phyloP scores from a whole-genome alignment of 1,284 basidiomycete species.

The Grifola frondosa region DNA sequence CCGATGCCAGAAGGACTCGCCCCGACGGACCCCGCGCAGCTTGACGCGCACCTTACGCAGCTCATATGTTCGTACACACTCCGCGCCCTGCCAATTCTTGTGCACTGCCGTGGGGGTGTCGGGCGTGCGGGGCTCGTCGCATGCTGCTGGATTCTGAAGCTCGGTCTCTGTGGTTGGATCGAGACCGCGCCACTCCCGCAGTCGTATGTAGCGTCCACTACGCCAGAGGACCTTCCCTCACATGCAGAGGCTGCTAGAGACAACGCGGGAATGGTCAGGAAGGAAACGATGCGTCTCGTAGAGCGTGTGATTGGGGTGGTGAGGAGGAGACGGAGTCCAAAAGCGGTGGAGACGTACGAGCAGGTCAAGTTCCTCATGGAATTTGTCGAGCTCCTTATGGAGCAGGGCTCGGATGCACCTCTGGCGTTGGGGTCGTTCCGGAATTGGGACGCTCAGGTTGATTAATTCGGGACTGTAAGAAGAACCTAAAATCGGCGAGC shows the following conservation, averaged over 20 bases:
- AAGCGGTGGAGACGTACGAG: slow-evolving; percentile 90
- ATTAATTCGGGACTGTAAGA: no score
- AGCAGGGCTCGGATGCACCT: neutral
- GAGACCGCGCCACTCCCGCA: slow-evolving; percentile 18
- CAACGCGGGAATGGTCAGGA: slow-evolving; percentile 28
- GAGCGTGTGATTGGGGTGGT: slow-evolving; percentile 76
- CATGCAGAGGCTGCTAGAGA: neutral
- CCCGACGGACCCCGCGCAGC: slow-evolving; percentile 60
- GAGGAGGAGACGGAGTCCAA: slow-evolving; percentile 73
- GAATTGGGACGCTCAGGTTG: slow-evolving; percentile 14
- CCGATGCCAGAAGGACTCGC: slow-evolving; percentile 92
- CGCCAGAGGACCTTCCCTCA: slow-evolving; percentile 4
- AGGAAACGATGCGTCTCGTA: slow-evolving; percentile 63
- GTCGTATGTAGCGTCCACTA: slow-evolving; percentile 1
- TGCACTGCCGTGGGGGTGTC: slow-evolving; percentile 94
- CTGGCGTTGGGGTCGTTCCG: slow-evolving; percentile 9
- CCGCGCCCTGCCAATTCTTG: slow-evolving; percentile 72
- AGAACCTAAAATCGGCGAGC: no score
- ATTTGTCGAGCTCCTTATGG: slow-evolving; percentile 70
- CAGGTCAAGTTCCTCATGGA: slow-evolving; percentile 86
- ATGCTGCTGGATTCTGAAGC: slow-evolving; percentile 90
- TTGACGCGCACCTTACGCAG: slow-evolving; percentile 72
- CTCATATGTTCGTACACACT: slow-evolving; percentile 79
- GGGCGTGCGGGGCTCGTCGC: slow-evolving; percentile 93
- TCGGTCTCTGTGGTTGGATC: slow-evolving; percentile 82